Percentiles rank a stretch among this genome's conserved stretches.
phyloP scores from a whole-genome alignment of 768 basidiomycete genomes.

The Rhodotorula graminis region DNA sequence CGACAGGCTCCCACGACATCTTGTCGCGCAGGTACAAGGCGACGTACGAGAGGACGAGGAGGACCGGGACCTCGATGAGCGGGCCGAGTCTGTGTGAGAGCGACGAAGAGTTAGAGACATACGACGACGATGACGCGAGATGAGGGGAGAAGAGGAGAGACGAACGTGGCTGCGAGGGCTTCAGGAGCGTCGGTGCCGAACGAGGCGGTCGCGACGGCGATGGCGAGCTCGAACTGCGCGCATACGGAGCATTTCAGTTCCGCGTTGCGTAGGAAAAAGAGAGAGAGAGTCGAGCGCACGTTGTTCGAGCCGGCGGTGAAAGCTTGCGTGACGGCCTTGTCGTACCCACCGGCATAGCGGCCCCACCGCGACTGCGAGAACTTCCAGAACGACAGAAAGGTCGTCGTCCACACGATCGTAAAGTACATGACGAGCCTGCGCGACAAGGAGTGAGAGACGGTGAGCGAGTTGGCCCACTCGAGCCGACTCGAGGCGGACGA shows the following conservation, averaged over 20 bases:
- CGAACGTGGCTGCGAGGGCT: constrained; percentile 67
- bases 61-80: constrained; percentile 58
- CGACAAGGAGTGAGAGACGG: too few species aligned
- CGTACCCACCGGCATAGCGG: constrained; percentile 53
- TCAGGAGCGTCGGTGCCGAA: constrained; percentile 74
- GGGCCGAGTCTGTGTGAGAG: constrained; percentile 38
- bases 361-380: constrained; percentile 51
- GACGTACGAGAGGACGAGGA: constrained; percentile 65
- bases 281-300: constrained; percentile 48
- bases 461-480: too few species aligned
- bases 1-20: constrained; percentile 49
- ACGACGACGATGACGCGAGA: neutral
- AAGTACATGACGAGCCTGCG: constrained; percentile 55
- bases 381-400: constrained; percentile 54
- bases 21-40: constrained; percentile 53
- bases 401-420: constrained; percentile 64
- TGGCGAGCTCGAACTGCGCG: constrained; percentile 63
- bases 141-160: constrained; percentile 29
- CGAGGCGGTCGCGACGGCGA: constrained; percentile 71
- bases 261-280: neutral
- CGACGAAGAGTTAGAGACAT: neutral
- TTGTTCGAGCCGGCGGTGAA: constrained; percentile 79
- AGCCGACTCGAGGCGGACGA: neutral
- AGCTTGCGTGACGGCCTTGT: constrained; percentile 68
- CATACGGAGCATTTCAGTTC: neutral